Base-by-base conservation (phyloP, 139 green algal genomes). In the Picochlorum costavermella region DNA sequence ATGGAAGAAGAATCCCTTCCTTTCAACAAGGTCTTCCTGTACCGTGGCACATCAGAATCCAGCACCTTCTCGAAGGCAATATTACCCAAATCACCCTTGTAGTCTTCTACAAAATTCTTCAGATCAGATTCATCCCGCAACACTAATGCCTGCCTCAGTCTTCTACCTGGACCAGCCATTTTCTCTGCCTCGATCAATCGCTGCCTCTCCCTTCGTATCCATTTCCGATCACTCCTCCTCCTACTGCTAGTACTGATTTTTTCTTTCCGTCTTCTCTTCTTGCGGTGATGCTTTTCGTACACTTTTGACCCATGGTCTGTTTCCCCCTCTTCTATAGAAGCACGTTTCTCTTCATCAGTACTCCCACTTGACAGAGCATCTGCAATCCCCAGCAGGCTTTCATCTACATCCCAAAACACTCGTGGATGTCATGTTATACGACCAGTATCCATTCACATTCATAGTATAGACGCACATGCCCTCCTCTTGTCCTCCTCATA, bases 11-110 rank as follows among this genome's bases (percentile, higher is more conserved):
- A 46, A 43, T 25, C n/a, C 8, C n/a, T 48, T 43, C 14, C 56
- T 31, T 6, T 56, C 17, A 23, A 23, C 8, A 48, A 1, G 6
- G 16, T 40, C 3, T 81, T 50, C 33, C 64, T 46, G 71, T 88
- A 91, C 10, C 61, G 50, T 5, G 83, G 65, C 0, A 91, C 64
- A 30, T 83, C 69, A 8, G 57, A 66, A 25, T 68, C 76, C 51
- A 90, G 86, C 65, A 89, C 68, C 4, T 64, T 72, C 46, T 53
- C 67, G 53, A 85, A 90, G 36, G 79, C 78, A 17, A 85, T 31
- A 65, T 89, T 90, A 23, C 82, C 69, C 12, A 69, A 43, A 65
- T 91, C 84, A 1, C 81, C 83, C 1, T 36, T 69, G 61, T 43
- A 11, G 17, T 53, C 46, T 20, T n/a, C 46, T 20, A 25, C 12